These are phyloP conservation scores for Austroboletus festivus DNA, from an alignment of 768 basidiomycete species.

Conservation along the genomic window DNA sequence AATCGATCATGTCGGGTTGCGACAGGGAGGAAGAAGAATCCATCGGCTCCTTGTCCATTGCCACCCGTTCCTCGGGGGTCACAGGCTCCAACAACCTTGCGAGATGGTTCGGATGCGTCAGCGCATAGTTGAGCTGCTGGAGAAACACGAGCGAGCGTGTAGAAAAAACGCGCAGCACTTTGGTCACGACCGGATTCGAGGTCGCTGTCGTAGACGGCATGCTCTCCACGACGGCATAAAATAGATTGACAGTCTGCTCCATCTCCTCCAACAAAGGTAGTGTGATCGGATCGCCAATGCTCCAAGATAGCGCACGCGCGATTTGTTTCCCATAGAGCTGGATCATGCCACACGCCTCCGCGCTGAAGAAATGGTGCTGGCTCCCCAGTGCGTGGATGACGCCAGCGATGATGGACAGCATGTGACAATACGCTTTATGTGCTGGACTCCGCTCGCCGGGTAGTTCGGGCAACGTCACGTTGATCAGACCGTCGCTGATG, in stretches of 20 bases:
- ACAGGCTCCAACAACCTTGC: constrained; percentile 78
- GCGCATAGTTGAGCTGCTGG: constrained; percentile 85
- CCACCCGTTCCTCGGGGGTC: constrained; percentile 66
- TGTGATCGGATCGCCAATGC: constrained; percentile 73
- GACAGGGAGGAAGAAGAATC: constrained; percentile 34
- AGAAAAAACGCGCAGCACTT: constrained; percentile 68
- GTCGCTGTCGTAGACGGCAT: constrained; percentile 14
- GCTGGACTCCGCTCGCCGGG: constrained; percentile 76
- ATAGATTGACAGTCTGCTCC: constrained; percentile 74
- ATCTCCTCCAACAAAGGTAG: constrained; percentile 78
- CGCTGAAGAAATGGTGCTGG: constrained; percentile 75
- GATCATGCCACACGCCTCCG: constrained; percentile 82
- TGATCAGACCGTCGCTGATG: constrained; percentile 73
- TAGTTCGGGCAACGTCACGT: constrained; percentile 62
- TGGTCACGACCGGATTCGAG: constrained; percentile 47
- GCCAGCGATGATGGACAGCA: constrained; percentile 76
- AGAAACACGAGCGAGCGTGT: constrained; percentile 68
- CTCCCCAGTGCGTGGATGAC: constrained; percentile 62
- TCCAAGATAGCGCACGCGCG: constrained; percentile 75
- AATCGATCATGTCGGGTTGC: constrained; percentile 51
- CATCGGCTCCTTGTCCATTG: constrained; percentile 59
- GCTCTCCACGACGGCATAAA: constrained; percentile 67
- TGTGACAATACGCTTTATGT: constrained; percentile 78
- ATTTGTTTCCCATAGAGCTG: constrained; percentile 85
- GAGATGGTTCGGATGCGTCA: constrained; percentile 88